Evolutionary conservation across 257 asterid genomes (phyloP).

Genomic region (Agastache rugosa): DNA sequence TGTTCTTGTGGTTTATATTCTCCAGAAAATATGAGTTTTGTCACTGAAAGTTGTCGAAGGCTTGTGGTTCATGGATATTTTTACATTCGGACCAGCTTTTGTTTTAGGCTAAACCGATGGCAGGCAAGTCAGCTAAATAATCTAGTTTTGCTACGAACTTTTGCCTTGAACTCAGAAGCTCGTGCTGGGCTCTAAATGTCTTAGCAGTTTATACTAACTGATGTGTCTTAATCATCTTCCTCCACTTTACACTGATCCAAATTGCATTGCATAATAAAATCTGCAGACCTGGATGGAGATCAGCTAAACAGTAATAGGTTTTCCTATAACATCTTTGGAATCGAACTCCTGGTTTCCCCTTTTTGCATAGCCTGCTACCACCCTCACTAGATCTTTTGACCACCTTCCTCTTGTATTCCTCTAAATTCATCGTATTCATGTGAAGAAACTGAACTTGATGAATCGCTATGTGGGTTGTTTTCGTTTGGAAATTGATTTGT

Average conservation of each 20-base stretch:
- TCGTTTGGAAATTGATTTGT: background rate
- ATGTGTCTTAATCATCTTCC: background rate
- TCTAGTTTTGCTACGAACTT: background rate
- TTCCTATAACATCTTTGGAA: background rate
- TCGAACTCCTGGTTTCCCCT: background rate
- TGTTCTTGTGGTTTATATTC: background rate
- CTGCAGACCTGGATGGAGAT: background rate
- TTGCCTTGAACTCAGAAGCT: slow-evolving; percentile 11
- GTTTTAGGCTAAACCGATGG: background rate
- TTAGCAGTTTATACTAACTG: background rate
- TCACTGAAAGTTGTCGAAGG: background rate
- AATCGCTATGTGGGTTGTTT: background rate
- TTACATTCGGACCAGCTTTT: background rate
- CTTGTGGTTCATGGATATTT: background rate
- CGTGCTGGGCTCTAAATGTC: background rate
- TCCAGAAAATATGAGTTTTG: background rate
- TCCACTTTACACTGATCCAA: background rate
- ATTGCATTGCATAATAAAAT: background rate
- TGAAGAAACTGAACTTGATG: background rate
- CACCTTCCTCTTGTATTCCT: background rate
- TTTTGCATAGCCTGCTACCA: background rate
- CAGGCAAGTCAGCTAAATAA: background rate
- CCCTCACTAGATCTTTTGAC: background rate
- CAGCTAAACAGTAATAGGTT: background rate
- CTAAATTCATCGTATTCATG: background rate